These are phyloP conservation scores for Capniomyces stellatus DNA, from an alignment of 371 early-diverging fungal genomes.

Conservation along the genomic window DNA sequence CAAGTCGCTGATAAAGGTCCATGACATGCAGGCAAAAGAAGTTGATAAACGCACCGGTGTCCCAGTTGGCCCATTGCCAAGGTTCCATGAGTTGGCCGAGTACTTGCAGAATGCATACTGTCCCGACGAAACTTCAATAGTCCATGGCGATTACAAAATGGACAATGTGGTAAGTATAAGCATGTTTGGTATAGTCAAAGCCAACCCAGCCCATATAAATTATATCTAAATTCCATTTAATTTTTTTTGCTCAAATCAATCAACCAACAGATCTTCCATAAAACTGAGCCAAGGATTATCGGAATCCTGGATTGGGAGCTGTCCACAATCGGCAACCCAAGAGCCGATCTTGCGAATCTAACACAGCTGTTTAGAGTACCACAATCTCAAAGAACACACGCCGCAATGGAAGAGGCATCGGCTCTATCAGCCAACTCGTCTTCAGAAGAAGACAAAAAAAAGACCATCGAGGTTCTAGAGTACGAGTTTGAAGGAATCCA, in stretches of 20 bases:
- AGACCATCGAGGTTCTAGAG: slow-evolving; percentile 5
- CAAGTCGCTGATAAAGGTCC: slow-evolving; percentile 41
- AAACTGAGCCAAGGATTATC: slow-evolving; percentile 54
- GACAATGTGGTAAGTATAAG: slow-evolving; percentile 66
- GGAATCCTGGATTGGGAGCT: slow-evolving; percentile 94
- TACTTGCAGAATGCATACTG: slow-evolving; percentile 56
- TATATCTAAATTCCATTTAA: neutral
- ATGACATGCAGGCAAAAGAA: slow-evolving; percentile 44
- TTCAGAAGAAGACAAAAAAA: slow-evolving; percentile 4
- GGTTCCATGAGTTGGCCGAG: slow-evolving; percentile 41
- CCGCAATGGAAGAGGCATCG: neutral
- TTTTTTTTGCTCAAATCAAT: slow-evolving; percentile 15
- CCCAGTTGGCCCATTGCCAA: slow-evolving; percentile 43
- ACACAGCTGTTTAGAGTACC: slow-evolving; percentile 51
- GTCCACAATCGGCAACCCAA: slow-evolving; percentile 87
- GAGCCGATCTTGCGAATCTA: slow-evolving; percentile 74
- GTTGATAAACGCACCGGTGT: slow-evolving; percentile 31
- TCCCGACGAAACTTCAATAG: slow-evolving; percentile 52
- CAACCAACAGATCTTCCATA: slow-evolving; percentile 43
- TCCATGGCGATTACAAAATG: slow-evolving; percentile 85
- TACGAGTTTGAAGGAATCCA: slow-evolving; percentile 7
- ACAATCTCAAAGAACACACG: neutral
- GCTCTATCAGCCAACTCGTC: neutral
- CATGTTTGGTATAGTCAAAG: neutral
- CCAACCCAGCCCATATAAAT: neutral